These are phyloP conservation scores for Amanita subjunquillea DNA, from an alignment of 768 basidiomycete species.

Conservation along the genomic window DNA sequence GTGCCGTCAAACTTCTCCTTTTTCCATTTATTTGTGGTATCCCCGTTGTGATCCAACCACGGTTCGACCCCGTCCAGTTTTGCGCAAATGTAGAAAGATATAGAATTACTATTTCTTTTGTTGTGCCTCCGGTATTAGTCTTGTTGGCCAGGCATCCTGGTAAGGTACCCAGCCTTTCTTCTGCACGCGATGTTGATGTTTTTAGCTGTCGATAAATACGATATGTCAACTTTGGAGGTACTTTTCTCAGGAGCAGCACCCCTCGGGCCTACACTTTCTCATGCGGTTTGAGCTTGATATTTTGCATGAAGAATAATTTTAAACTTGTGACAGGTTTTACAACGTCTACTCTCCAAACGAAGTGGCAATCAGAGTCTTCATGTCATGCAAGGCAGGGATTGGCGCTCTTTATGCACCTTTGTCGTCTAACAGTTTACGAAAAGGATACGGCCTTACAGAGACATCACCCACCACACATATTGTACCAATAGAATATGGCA, in stretches of 20 bases:
- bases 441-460: conserved; percentile 76
- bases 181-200: not conserved
- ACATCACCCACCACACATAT: conserved; percentile 66
- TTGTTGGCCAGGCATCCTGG: conserved; percentile 61
- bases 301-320: not conserved
- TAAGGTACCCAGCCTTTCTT: conserved; percentile 11
- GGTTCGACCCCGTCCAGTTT: conserved; percentile 65
- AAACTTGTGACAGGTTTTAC: conserved; percentile 19
- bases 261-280: conserved; percentile 51
- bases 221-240: conserved; percentile 47
- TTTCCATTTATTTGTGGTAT: conserved; percentile 42
- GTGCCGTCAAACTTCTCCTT: conserved; percentile 52
- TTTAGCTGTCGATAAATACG: conserved; percentile 53
- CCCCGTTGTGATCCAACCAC: conserved; percentile 47
- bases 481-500: conserved; percentile 30
- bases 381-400: conserved; percentile 41
- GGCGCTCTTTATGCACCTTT: not conserved
- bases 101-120: conserved; percentile 41
- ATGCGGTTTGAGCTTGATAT: conserved; percentile 27
- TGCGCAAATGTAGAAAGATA: conserved; percentile 58
- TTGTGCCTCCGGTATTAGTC: conserved; percentile 83
- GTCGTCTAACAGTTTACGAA: not conserved
- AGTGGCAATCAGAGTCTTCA: conserved; percentile 28
- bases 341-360: conserved; percentile 24
- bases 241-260: conserved; percentile 79